These are phyloP conservation scores for Graphilbum fragrans DNA, from an alignment of 2,329 filamentous ascomycete genomes.

Conservation along the genomic window DNA sequence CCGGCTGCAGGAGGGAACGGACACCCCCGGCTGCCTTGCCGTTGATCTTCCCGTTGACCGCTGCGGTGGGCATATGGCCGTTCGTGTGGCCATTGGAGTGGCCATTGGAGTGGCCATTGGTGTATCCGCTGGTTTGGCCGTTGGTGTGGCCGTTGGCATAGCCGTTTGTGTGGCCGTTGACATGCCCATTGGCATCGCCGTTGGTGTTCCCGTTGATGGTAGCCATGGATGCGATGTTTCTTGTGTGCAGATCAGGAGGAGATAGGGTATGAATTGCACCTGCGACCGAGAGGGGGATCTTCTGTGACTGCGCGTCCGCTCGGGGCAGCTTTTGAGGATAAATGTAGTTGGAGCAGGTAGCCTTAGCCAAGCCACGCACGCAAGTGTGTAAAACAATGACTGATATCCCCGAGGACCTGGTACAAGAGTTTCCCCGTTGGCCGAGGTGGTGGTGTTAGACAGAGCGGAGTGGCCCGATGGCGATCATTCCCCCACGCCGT, in stretches of 20 bases:
- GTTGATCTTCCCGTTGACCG: not conserved
- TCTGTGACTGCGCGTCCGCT: too few relatives aligned
- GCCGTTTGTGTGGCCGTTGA: not conserved
- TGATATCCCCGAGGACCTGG: not conserved
- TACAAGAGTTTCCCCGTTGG: not conserved
- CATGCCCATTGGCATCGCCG: not conserved
- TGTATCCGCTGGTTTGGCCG: not conserved
- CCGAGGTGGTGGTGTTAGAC: not conserved
- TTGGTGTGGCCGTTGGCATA: too few relatives aligned
- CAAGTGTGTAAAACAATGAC: too few relatives aligned
- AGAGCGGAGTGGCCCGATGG: not conserved
- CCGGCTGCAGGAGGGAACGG: conserved; percentile 3
- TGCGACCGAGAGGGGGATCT: too few relatives aligned
- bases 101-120: conserved; percentile 1
- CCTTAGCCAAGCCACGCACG: too few relatives aligned
- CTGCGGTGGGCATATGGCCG: not conserved
- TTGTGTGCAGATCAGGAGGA: too few relatives aligned
- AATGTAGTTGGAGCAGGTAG: too few relatives aligned
- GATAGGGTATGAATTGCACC: too few relatives aligned
- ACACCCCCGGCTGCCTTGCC: not conserved
- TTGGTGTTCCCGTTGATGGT: too few relatives aligned
- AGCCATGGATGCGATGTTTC: too few relatives aligned
- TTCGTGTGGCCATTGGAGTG: not conserved
- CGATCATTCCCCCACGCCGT: too few relatives aligned
- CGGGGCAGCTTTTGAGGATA: too few relatives aligned